Evolutionary conservation across 2,329 filamentous ascomycete genomes (phyloP), one percentile per base, ranked within the genome.

Genomic region (Mollisiaceae sp.): DNA sequence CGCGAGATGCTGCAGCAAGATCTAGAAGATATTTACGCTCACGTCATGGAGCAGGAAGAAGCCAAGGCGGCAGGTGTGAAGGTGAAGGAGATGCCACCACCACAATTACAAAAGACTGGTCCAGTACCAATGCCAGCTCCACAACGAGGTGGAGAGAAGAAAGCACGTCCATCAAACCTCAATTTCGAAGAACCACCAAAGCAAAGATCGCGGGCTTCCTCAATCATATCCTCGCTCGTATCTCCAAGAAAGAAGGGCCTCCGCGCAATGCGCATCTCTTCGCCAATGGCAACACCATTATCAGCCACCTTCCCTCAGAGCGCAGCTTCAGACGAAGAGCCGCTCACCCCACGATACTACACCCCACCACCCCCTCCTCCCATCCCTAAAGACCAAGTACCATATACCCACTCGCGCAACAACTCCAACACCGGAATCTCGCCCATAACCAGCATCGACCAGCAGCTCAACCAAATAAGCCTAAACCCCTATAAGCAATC

Each of bases 21-120:
- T 77, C 88, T 97, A 78, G 93, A 97, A 77, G 88, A 92, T 73
- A 88, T 98, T 77, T 98, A 97, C 79, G 93, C 89, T 67, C 91
- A 93, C 71, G 94, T 97, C 69, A 91, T 97, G 89, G 92, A 93
- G 77, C 91, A 97, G 72, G 94, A 97, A 74, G 86, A 85, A 65
- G 86, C 86, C 60, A 89, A 89, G 76, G 81, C 83, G 69, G 82
- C 82, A 57, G 87, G 87, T 38, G 75, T 85, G 50, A 77, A 78
- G 20, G 79, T 86, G 54, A 81, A 83, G 24, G 77, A 75, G 6
- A 79, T 82, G 43, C 78, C 78, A 54, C 64, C 68, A 9, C 75
- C 74, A 54, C 57, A 66, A 59, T 62, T 72, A 57, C 71, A 69
- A 47, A 59, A 73, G 65, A 65, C 69, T 65, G 63, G 73, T 67